phyloP scores from a whole-genome alignment of 148 eudicot species.

The Diospyros kaki region DNA sequence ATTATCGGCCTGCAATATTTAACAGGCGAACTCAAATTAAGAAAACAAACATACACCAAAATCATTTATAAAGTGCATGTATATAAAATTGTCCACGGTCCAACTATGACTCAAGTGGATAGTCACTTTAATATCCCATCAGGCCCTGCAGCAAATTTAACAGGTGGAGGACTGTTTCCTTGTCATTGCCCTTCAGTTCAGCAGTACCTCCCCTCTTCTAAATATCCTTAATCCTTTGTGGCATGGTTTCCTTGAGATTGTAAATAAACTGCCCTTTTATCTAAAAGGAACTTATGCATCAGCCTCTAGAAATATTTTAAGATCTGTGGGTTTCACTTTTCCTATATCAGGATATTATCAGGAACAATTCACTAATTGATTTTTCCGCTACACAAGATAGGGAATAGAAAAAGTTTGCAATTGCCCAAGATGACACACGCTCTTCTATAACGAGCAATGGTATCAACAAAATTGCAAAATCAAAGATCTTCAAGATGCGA shows the following conservation, averaged over 20 bases:
- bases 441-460: background rate
- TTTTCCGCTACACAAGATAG: background rate
- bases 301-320: background rate
- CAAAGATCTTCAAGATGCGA: background rate
- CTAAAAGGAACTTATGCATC: background rate
- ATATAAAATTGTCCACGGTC: no score
- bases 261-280: background rate
- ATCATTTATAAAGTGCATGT: background rate
- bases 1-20: constrained; percentile 66
- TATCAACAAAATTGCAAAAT: background rate
- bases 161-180: no score
- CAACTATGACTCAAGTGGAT: no score
- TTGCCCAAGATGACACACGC: background rate
- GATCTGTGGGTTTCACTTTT: background rate
- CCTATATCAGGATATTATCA: background rate
- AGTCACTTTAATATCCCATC: no score
- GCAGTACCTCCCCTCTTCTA: no score
- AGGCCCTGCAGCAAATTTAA: no score
- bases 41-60: background rate
- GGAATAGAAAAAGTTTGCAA: background rate
- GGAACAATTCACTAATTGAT: background rate
- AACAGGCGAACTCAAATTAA: background rate
- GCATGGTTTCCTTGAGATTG: no score
- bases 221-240: no score
- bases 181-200: no score